Base-by-base conservation (phyloP, 2,329 filamentous ascomycete species). In the Colletotrichum tabaci region DNA sequence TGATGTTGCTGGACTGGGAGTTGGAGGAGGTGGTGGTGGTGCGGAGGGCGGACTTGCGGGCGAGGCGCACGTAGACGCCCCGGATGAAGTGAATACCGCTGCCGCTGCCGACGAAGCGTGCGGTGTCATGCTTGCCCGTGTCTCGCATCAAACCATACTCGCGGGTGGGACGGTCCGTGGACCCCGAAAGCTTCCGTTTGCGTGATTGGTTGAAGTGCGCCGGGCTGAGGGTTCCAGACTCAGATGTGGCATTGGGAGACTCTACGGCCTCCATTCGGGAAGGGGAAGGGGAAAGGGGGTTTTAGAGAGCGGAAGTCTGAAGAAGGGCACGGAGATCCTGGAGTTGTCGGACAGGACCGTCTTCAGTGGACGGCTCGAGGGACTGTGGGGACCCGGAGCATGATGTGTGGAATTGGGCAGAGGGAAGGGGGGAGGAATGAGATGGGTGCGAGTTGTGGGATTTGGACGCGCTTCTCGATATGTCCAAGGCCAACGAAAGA, bases 61-160 rank as follows among this genome's bases (percentile, higher is more conserved):
- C 79, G 40, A 90, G 81, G 1, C 86, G 83, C 42, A 84, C 79
- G 52, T 88, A 88, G 2, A 90, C 88, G 23, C 85, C 85, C 7
- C 87, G 84, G 44, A 90, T 87, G 74, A 90, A 90, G 74, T 89
- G 84, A n/a, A 90, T 89, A 1, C 88, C 88, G 71, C 87, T 89
- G 18, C 86, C 86, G 61, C 87, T 89, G 4, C 88, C 88, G 5
- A 90, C 83, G 66, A 90, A 90, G 0, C 85, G 87, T 16, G 87
- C 84, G 3, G 84, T 84, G 26, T 83, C 85, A 40, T 83, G 81
- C 38, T 82, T 82, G 18, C 81, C 82, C 38, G 83, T 80, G 73
- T 86, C 84, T 69, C 87, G 83, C 87, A 89, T 89, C 66, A 88
- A 73, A 10, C 79, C 79, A 77, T 79, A 78, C 58, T 80, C 79